phyloP scores from a whole-genome alignment of 1,284 basidiomycete species.

The Apiotrichum gamsii region DNA sequence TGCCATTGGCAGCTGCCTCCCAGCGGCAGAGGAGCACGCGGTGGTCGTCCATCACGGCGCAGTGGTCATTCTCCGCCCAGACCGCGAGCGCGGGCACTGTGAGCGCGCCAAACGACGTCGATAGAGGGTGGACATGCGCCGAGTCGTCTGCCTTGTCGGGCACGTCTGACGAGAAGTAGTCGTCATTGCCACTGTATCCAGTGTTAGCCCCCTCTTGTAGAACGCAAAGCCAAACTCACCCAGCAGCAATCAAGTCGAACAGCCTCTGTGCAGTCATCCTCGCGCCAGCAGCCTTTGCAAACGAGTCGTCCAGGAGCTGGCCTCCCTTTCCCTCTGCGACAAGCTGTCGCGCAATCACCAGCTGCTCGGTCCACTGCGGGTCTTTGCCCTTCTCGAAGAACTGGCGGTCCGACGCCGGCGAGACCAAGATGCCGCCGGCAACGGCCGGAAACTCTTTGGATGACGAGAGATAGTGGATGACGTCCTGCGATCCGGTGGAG shows the following conservation, averaged over 20 bases:
- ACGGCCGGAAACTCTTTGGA: constrained; percentile 14
- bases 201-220: neutral
- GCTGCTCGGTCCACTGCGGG: constrained; percentile 6
- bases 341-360: constrained; percentile 21
- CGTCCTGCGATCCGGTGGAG: constrained; percentile 45
- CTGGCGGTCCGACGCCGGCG: constrained; percentile 41
- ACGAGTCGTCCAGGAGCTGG: constrained; percentile 21
- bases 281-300: constrained; percentile 22
- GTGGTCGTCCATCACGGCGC: constrained; percentile 13
- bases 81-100: constrained; percentile 32
- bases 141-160: constrained; percentile 18
- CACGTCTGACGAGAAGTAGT: constrained; percentile 42
- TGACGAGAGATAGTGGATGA: constrained; percentile 36
- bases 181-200: constrained; percentile 40
- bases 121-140: constrained; percentile 32
- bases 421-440: constrained; percentile 43
- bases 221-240: constrained; percentile 22
- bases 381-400: constrained; percentile 16
- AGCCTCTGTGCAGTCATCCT: constrained; percentile 32
- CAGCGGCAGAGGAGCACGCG: neutral
- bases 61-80: constrained; percentile 37
- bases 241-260: constrained; percentile 29
- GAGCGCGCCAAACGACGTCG: constrained; percentile 37
- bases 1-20: constrained; percentile 15
- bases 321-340: constrained; percentile 29